A percentile compares a stretch with the other conserved stretches of the same genome.
Conservation (phyloP, 2,329 filamentous ascomycete genomes). For the Exophiala sp. region DNA sequence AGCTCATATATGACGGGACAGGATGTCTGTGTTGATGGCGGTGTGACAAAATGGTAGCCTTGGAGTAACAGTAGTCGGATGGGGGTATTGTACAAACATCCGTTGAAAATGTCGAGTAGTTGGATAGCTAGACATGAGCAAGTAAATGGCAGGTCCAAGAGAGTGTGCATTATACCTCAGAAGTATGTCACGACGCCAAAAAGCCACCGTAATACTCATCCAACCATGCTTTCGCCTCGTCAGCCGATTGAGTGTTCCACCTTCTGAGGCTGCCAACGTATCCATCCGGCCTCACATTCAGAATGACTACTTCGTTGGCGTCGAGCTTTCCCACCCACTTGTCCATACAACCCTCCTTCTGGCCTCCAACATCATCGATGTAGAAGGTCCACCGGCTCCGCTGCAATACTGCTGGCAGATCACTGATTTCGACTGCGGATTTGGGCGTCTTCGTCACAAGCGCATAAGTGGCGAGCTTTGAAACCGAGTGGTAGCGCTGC, state of each 20-base stretch:
- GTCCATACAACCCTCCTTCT: slow-evolving; percentile 52
- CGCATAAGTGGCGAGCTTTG: slow-evolving; percentile 63
- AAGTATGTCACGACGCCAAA: too few species aligned
- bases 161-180: too few species aligned
- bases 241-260: slow-evolving; percentile 34
- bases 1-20: slow-evolving; percentile 44
- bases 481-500: slow-evolving; percentile 62
- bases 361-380: slow-evolving; percentile 58
- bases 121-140: too few species aligned
- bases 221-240: slow-evolving; percentile 42
- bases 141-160: too few species aligned
- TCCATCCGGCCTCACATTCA: slow-evolving; percentile 66
- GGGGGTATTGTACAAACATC: too few species aligned
- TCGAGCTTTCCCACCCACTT: slow-evolving; percentile 62
- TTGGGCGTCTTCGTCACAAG: slow-evolving; percentile 63
- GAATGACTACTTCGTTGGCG: slow-evolving; percentile 54
- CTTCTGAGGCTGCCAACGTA: slow-evolving; percentile 61
- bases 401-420: slow-evolving; percentile 57
- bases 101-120: too few species aligned
- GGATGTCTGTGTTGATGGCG: slow-evolving; percentile 45
- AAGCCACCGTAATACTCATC: slow-evolving; percentile 49
- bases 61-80: too few species aligned
- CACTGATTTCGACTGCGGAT: slow-evolving; percentile 57
- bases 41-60: slow-evolving; percentile 30
- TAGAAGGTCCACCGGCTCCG: slow-evolving; percentile 67